These are phyloP conservation scores for Solanum dulcamara DNA, from an alignment of 257 asterid species.

Conservation along the genomic window DNA sequence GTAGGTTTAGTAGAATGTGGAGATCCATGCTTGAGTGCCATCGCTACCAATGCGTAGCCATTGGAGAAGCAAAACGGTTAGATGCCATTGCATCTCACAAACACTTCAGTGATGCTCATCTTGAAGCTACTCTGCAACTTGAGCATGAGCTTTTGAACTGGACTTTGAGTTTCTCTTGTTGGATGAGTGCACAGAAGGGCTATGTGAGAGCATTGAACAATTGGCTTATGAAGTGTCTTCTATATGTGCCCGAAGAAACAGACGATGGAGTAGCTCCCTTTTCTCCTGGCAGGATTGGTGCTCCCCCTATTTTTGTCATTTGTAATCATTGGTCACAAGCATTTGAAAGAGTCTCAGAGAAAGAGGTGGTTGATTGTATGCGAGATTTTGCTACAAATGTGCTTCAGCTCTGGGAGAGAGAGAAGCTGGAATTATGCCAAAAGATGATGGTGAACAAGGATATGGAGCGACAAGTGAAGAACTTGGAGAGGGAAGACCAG, in stretches of 20 bases:
- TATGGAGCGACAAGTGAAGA: conserved; percentile 62
- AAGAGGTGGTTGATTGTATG: conserved; percentile 74
- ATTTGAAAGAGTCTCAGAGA: conserved; percentile 62
- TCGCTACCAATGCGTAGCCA: conserved; percentile 68
- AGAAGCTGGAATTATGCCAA: conserved; percentile 60
- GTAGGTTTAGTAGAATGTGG: conserved; percentile 84
- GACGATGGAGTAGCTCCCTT: conserved; percentile 80
- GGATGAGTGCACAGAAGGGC: conserved; percentile 77
- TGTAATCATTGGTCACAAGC: conserved; percentile 90
- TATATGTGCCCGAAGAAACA: conserved; percentile 87
- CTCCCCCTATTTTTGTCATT: conserved; percentile 72
- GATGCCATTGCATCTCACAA: conserved; percentile 63
- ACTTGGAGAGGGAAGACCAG: conserved; percentile 79
- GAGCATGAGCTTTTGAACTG: conserved; percentile 73
- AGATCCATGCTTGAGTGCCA: conserved; percentile 89
- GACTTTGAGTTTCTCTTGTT: conserved; percentile 69
- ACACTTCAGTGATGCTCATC: conserved; percentile 59
- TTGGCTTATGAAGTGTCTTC: conserved; percentile 93
- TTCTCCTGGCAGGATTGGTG: conserved; percentile 91
- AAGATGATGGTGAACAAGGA: conserved; percentile 61
- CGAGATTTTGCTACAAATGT: conserved; percentile 58
- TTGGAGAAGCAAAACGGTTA: conserved; percentile 60
- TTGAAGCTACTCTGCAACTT: conserved; percentile 75
- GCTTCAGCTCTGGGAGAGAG: conserved; percentile 72
- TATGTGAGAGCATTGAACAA: conserved; percentile 56